Evolutionary conservation across 805 yeast genomes (phyloP), one percentile per base, ranked within the genome.

Genomic region (Scheffersomyces amazonensis): DNA sequence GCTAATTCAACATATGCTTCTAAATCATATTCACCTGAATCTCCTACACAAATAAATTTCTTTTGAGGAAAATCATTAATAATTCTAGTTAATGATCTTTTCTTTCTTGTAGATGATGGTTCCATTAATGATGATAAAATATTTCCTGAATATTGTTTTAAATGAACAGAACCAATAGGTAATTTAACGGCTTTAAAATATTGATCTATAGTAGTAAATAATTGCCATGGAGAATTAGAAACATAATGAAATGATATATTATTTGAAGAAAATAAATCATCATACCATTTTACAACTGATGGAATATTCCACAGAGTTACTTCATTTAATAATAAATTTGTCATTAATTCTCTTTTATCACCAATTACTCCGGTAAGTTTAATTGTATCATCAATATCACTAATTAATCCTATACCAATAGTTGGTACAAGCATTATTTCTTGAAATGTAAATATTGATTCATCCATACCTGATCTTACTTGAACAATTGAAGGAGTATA

Each of bases 341-440:
- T 71, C 61, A 93, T 80, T 47, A 91, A 70, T 28, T 85, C 87
- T 41, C 95, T 72, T 60, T 87, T 89, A 43, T 90, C 95, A 1
- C 91, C 91, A 23, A 86, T 73, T 1, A 93, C 91, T 2, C 98
- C 98, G 0, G 99, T 89, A 30, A 78, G 70, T 52, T 93, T 85
- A 24, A 91, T 81, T 0, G 99, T 93, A 56, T 93, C 99, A 56
- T 93, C 99, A 30, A 93, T 82, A 58, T 93, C 99, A 51, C 90
- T 81, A 16, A 93, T 89, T 2, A 93, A 59, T 10, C 86, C 87
- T 16, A 82, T 65, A 0, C 95, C 93, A 0, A 53, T 39, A 32
- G 43, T 40, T 2, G 66, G 60, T 10, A 79, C 66, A 22, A 72
- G 49, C 35, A 67, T 60, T 1, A 73, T 58, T 19, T 75, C 75